A percentile compares a stretch with the other conserved stretches of the same genome.
Conservation (phyloP, 2,329 filamentous ascomycete genomes). For the Amphichorda felina region DNA sequence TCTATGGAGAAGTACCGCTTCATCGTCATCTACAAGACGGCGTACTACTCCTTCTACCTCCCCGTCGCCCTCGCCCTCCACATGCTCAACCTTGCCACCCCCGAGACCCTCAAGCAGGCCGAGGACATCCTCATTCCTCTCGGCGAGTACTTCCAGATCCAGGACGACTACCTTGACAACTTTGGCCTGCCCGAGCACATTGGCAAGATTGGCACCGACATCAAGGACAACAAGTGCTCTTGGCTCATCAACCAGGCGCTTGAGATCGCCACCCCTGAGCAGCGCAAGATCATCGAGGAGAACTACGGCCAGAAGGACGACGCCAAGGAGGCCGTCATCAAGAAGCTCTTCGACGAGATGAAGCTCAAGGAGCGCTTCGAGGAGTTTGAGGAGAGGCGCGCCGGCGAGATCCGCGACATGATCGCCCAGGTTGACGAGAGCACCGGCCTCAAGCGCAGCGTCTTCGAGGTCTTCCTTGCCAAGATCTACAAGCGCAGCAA, state of each 20-base stretch:
- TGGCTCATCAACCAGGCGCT: slow-evolving; percentile 97
- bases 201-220: slow-evolving; percentile 98
- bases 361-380: slow-evolving; percentile 74
- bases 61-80: slow-evolving; percentile 85
- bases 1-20: slow-evolving; percentile 90
- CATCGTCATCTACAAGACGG: slow-evolving; percentile 99
- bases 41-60: slow-evolving; percentile 98
- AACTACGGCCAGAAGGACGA: slow-evolving; percentile 93
- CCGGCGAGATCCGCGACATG: slow-evolving; percentile 62
- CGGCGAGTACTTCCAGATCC: slow-evolving; percentile 98
- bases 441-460: slow-evolving; percentile 75
- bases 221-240: slow-evolving; percentile 99
- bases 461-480: slow-evolving; percentile 80
- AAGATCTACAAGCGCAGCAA: slow-evolving; percentile 99
- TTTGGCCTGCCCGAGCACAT: slow-evolving; percentile 87
- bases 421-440: slow-evolving; percentile 77
- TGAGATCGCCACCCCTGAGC: slow-evolving; percentile 65
- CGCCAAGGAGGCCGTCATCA: slow-evolving; percentile 71
- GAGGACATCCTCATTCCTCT: slow-evolving; percentile 91
- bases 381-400: slow-evolving; percentile 80
- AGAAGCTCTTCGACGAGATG: slow-evolving; percentile 79
- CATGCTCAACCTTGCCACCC: slow-evolving; percentile 74
- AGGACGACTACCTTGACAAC: slow-evolving; percentile 98
- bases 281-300: slow-evolving; percentile 76
- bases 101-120: slow-evolving; percentile 78